Conservation (phyloP, 139 green algal genomes). For the Chlamydomonas asymmetrica region DNA sequence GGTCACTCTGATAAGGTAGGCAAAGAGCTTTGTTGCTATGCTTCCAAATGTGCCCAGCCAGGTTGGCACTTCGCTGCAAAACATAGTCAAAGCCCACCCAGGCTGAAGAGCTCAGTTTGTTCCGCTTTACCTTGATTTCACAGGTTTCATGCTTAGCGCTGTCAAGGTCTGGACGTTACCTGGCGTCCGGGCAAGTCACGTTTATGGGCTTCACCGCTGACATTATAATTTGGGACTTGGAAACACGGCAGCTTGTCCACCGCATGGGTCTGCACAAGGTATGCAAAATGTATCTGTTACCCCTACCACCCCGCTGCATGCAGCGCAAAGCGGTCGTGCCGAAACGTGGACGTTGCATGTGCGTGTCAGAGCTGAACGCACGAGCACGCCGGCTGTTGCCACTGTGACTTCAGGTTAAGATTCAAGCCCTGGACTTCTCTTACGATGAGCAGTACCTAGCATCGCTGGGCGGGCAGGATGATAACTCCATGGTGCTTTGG, state of each 20-base stretch:
- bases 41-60: neutral
- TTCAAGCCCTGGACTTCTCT: constrained; percentile 77
- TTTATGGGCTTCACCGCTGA: constrained; percentile 87
- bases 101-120: neutral
- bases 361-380: neutral
- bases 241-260: constrained; percentile 61
- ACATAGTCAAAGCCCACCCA: too few relatives aligned
- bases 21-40: neutral
- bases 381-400: neutral
- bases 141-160: constrained; percentile 80
- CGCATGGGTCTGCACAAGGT: constrained; percentile 83
- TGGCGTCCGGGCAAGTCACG: constrained; percentile 80
- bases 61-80: neutral
- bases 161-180: constrained; percentile 66
- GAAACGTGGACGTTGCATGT: neutral
- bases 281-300: too few relatives aligned
- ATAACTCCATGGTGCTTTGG: constrained; percentile 87
- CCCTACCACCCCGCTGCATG: neutral
- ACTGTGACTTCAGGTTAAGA: constrained; percentile 62
- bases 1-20: constrained; percentile 63
- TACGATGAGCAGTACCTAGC: constrained; percentile 69
- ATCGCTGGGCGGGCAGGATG: constrained; percentile 81
- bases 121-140: neutral
- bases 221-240: constrained; percentile 88
- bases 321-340: neutral